Evolutionary conservation across 768 basidiomycete species (phyloP), one percentile per base, ranked within the genome.

Genomic region (Mycena vitilis): DNA sequence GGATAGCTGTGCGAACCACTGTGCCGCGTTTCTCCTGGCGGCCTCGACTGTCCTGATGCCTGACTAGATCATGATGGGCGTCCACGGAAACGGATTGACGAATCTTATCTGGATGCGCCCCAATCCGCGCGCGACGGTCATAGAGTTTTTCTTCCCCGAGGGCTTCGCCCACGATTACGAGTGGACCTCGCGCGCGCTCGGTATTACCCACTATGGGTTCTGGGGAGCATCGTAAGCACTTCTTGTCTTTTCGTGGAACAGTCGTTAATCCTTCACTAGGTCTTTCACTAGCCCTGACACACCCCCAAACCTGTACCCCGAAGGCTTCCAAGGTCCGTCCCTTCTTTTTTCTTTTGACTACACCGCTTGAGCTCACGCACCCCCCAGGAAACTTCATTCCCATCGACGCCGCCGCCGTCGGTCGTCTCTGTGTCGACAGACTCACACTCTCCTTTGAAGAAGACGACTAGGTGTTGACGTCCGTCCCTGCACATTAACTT

Each of bases 61-160:
- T 4, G 11, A 8, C 42, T 68, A 97, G 95, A 94, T 97, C 74
- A 87, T 97, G 90, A 91, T 96, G 87, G 95, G 95, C 65, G 92
- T 97, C 18, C 95, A 97, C 73, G 95, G 96, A 12, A 97, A 98
- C 75, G 96, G 94, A 38, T 78, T 98, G 45, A 96, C 95, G 0
- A 86, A 94, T 36, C 85, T 96, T 0, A 76, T 98, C 6, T 98
- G 95, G 95, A 98, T 97, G 96, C 91, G 92, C 25, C 92, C 94
- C 2, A 88, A 87, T 4, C 89, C 90, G 7, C 84, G 91, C 20
- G 87, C 94, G 38, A 95, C 96, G 0, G 95, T 98, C 38, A 94
- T 97, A 75, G 96, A 98, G 75, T 95, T 98, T 80, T 96, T 95
- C 78, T 94, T 84, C 78, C 91, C 91, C 0, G 85, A 85, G 48